Evolutionary conservation across 768 basidiomycete species (phyloP).

Genomic region (Collybiopsis confluens): DNA sequence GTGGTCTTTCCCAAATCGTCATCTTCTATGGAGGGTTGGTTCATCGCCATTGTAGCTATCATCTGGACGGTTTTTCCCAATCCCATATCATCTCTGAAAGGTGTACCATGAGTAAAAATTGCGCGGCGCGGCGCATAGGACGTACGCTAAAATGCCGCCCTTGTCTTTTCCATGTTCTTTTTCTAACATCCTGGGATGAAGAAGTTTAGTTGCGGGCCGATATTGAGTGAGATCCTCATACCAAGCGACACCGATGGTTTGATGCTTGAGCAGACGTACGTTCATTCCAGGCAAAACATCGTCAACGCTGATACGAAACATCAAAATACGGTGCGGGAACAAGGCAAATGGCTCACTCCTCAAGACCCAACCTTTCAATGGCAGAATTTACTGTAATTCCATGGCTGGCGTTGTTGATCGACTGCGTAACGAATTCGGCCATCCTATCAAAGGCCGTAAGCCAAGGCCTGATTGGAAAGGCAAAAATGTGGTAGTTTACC

Average conservation of each 20-base stretch:
- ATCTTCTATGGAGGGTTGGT: constrained; percentile 47
- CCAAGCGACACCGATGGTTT: constrained; percentile 76
- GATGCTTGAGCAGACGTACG: constrained; percentile 68
- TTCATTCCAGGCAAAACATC: constrained; percentile 66
- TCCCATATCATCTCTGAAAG: constrained; percentile 64
- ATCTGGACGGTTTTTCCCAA: constrained; percentile 74
- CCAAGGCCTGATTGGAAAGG: constrained; percentile 1
- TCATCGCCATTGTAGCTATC: constrained; percentile 74
- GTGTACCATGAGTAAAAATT: constrained; percentile 4
- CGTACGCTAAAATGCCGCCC: constrained; percentile 63
- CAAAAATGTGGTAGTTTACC: constrained; percentile 23
- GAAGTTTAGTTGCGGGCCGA: background rate
- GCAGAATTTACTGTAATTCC: constrained; percentile 49
- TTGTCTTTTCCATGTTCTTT: constrained; percentile 48
- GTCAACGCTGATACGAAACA: constrained; percentile 29
- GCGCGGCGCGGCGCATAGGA: constrained; percentile 9
- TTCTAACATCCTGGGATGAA: constrained; percentile 53
- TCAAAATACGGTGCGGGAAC: background rate
- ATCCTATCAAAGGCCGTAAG: constrained; percentile 32
- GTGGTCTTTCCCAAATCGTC: constrained; percentile 43
- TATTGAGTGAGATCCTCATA: constrained; percentile 12
- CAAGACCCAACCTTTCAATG: constrained; percentile 47
- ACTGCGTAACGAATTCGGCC: constrained; percentile 57
- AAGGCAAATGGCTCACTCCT: constrained; percentile 32
- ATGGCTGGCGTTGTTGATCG: constrained; percentile 54